Evolutionary conservation across 2,329 filamentous ascomycete genomes (phyloP).

Genomic region (Colletotrichum abscissum): DNA sequence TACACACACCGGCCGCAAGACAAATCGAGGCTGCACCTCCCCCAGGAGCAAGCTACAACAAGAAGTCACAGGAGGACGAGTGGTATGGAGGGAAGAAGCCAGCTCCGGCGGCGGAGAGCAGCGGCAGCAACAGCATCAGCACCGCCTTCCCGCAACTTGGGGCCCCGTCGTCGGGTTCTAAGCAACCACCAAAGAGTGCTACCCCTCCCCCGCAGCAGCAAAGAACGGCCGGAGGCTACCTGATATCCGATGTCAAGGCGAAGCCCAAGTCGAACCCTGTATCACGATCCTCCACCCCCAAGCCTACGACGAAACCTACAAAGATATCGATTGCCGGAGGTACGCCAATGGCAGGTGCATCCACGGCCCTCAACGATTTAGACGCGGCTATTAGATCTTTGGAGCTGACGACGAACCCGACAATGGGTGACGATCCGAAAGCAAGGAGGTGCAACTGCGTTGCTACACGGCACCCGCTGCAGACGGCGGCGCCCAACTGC

Average conservation of each 20-base stretch:
- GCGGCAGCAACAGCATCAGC: slow-evolving; percentile 36
- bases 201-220: slow-evolving; percentile 47
- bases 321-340: slow-evolving; percentile 82
- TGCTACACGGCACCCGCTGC: slow-evolving; percentile 85
- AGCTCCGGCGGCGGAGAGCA: slow-evolving; percentile 52
- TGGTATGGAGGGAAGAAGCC: slow-evolving; percentile 75
- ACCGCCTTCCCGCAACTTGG: neutral
- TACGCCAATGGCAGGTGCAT: slow-evolving; percentile 84
- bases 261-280: slow-evolving; percentile 65
- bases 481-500: slow-evolving; percentile 94
- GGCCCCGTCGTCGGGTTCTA: slow-evolving; percentile 48
- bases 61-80: slow-evolving; percentile 76
- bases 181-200: slow-evolving; percentile 39
- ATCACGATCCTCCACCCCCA: slow-evolving; percentile 65
- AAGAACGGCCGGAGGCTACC: slow-evolving; percentile 77
- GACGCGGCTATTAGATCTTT: slow-evolving; percentile 88
- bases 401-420: slow-evolving; percentile 92
- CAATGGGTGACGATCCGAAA: slow-evolving; percentile 65
- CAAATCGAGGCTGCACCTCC: slow-evolving; percentile 73
- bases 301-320: slow-evolving; percentile 56
- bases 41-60: slow-evolving; percentile 77
- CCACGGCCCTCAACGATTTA: slow-evolving; percentile 76
- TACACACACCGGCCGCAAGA: slow-evolving; percentile 74
- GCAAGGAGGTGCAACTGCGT: slow-evolving; percentile 87
- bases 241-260: slow-evolving; percentile 82